Conservation (phyloP, 441 rosid species). For the Francoa sonchifolia region DNA sequence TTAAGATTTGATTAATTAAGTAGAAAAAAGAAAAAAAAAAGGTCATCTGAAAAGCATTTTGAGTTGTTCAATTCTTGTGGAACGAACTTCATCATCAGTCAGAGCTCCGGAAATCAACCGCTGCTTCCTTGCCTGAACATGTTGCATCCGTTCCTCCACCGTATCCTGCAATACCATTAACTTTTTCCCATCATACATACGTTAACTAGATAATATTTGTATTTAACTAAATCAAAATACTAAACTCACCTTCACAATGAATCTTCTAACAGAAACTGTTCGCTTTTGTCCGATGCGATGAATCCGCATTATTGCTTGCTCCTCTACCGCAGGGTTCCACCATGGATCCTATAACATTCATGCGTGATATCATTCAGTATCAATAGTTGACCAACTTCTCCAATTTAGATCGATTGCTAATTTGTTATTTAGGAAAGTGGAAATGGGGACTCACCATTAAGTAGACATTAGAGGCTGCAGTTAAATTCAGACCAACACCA, state of each 20-base stretch:
- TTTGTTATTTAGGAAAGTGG: too few relatives aligned
- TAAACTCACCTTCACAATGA: constrained; percentile 48
- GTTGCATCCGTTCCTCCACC: constrained; percentile 52
- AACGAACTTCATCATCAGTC: constrained; percentile 51
- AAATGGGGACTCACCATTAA: too few relatives aligned
- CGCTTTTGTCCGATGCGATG: constrained; percentile 57
- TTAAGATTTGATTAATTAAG: too few relatives aligned
- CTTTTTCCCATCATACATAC: neutral
- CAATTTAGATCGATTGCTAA: too few relatives aligned
- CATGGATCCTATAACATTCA: constrained; percentile 56
- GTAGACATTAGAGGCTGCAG: constrained; percentile 56
- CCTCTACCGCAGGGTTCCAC: constrained; percentile 82
- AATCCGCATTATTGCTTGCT: constrained; percentile 60
- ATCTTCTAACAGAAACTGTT: constrained; percentile 43
- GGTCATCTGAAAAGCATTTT: constrained; percentile 13
- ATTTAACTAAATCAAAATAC: too few relatives aligned
- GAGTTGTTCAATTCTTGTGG: constrained; percentile 25
- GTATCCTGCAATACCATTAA: constrained; percentile 9
- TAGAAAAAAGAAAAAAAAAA: too few relatives aligned
- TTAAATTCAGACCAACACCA: constrained; percentile 64
- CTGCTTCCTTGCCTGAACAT: constrained; percentile 63
- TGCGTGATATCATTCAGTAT: too few relatives aligned
- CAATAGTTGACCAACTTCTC: too few relatives aligned
- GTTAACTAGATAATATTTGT: neutral
- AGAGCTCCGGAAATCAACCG: constrained; percentile 60